Conservation (phyloP, 108 stramenopile species). For the Bacterosira constricta region DNA sequence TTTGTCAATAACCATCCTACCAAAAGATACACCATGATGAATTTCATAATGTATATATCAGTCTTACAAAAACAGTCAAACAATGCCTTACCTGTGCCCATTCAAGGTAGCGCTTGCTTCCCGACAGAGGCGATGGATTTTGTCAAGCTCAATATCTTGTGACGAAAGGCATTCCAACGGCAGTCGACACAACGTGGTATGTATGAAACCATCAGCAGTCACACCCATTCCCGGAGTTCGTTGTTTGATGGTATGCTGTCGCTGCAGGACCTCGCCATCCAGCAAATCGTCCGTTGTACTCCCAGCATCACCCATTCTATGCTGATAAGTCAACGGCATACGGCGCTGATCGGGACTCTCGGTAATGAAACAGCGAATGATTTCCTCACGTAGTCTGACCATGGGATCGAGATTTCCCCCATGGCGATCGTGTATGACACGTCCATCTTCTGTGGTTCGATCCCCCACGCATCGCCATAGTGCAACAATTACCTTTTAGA, state of each 20-base stretch:
- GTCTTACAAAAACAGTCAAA: no score
- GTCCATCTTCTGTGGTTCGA: slow-evolving; percentile 39
- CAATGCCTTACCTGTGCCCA: no score
- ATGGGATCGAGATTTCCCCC: slow-evolving; percentile 55
- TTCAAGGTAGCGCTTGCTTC: slow-evolving; percentile 62
- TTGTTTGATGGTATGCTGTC: slow-evolving; percentile 50
- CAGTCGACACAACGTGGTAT: slow-evolving; percentile 60
- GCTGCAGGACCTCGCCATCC: not conserved
- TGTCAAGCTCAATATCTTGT: slow-evolving; percentile 54
- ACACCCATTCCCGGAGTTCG: slow-evolving; percentile 56
- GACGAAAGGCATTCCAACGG: slow-evolving; percentile 58
- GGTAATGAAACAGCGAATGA: slow-evolving; percentile 62
- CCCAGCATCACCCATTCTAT: slow-evolving; percentile 1
- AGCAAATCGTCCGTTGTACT: no score
- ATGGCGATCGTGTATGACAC: slow-evolving; percentile 54
- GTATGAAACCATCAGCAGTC: slow-evolving; percentile 64
- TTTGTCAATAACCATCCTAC: slow-evolving; percentile 57
- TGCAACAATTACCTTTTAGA: slow-evolving; percentile 60
- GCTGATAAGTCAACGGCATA: slow-evolving; percentile 53
- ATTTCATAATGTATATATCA: no score
- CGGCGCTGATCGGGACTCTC: slow-evolving; percentile 41
- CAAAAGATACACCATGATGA: no score
- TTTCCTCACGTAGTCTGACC: slow-evolving; percentile 54
- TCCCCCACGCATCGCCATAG: slow-evolving; percentile 66
- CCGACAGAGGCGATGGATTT: slow-evolving; percentile 58